Evolutionary conservation across 2,329 filamentous ascomycete species (phyloP).

Genomic region (Plenodomus lindquistii): DNA sequence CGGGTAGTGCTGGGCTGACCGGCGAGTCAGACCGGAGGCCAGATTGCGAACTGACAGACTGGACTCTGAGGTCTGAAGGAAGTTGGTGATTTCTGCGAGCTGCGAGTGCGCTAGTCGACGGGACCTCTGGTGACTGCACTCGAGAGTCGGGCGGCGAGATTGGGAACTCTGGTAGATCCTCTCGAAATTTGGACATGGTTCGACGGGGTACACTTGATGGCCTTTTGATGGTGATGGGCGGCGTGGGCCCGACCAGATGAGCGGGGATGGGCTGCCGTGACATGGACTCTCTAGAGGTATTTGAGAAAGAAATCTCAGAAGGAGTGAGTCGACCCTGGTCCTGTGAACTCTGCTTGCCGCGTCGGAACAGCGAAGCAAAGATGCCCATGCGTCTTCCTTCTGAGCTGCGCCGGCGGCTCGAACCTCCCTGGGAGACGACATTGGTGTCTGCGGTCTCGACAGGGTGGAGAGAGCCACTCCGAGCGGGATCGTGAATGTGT

Average conservation of each 20-base stretch:
- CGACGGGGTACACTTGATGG: constrained; percentile 68
- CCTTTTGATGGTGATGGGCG: constrained; percentile 49
- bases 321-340: constrained; percentile 59
- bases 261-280: constrained; percentile 58
- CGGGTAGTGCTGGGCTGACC: constrained; percentile 37
- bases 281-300: constrained; percentile 89
- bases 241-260: constrained; percentile 48
- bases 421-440: constrained; percentile 28
- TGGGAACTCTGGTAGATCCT: constrained; percentile 86
- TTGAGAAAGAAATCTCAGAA: constrained; percentile 76
- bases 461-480: constrained; percentile 39
- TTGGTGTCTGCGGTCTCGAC: constrained; percentile 38
- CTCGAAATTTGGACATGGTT: constrained; percentile 87
- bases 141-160: constrained; percentile 84
- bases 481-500: constrained; percentile 30
- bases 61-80: constrained; percentile 39
- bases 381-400: constrained; percentile 41
- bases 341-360: constrained; percentile 54
- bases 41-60: constrained; percentile 25
- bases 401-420: constrained; percentile 37
- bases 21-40: constrained; percentile 49
- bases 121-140: constrained; percentile 74
- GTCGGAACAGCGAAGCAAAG: constrained; percentile 68
- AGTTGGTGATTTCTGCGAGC: constrained; percentile 45
- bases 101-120: constrained; percentile 48